Evolutionary conservation across 2,329 filamentous ascomycete genomes (phyloP).

Genomic region (Coniochaeta sp.): DNA sequence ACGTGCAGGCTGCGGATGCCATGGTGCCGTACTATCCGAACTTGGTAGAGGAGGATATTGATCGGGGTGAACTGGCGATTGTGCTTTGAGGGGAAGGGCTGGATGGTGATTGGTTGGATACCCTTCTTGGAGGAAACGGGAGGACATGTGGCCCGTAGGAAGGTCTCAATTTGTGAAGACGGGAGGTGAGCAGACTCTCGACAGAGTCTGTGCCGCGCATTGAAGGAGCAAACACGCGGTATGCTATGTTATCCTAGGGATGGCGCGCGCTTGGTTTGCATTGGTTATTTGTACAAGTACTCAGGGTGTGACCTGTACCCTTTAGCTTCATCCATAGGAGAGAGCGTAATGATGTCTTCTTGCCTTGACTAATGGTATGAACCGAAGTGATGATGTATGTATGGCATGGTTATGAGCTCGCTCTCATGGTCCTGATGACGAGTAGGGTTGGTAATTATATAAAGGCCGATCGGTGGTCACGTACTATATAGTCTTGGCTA

Average conservation of each 20-base stretch:
- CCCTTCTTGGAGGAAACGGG: neutral
- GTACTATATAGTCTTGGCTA: neutral
- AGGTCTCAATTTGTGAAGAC: neutral
- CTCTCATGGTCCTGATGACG: neutral
- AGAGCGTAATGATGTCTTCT: neutral
- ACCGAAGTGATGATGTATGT: neutral
- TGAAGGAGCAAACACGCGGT: neutral
- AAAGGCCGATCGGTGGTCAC: neutral
- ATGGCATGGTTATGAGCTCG: neutral
- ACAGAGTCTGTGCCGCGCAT: neutral
- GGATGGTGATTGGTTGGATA: neutral
- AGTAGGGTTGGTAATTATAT: too few relatives aligned
- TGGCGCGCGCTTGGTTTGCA: neutral
- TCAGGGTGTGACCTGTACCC: neutral
- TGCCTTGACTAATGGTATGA: neutral
- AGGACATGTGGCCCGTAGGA: neutral
- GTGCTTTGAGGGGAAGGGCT: constrained; percentile 51
- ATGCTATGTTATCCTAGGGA: neutral
- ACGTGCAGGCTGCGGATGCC: constrained; percentile 85
- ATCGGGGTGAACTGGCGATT: constrained; percentile 75
- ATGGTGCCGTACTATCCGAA: constrained; percentile 96
- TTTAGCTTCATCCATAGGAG: neutral
- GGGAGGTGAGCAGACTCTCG: neutral
- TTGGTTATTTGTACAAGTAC: neutral
- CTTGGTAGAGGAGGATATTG: constrained; percentile 70